Evolutionary conservation across 1,139 yeast genomes (phyloP), one percentile per base, ranked within the genome.

Genomic region (Suhomyces atakaporum): DNA sequence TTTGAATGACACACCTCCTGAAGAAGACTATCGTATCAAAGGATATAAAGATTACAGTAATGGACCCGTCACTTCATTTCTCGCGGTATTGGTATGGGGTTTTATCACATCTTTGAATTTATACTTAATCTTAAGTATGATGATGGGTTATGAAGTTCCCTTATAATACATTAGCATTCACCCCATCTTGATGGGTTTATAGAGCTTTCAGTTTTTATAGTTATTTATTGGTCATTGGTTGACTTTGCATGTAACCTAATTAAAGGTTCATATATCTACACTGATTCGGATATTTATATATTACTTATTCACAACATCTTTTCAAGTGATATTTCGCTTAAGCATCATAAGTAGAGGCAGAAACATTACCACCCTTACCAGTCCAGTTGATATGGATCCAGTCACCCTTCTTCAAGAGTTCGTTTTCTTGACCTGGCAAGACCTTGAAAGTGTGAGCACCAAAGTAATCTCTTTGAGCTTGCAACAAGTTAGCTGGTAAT

Each of bases 391-490:
- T 77, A 75, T 92, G 98, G 69, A 90, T 84, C 76, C 85, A 82
- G 56, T 81, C 72, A 60, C 78, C 94, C 56, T 74, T 80, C 74
- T 92, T 90, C 68, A 85, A 77, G 62, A 70, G 70, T 42, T 73
- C 86, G 60, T 79, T 75, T 56, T 87, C 96, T 58, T 61, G 69
- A 69, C 94, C 95, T 56, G 95, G 95, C 63, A 88, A 76, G 50
- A 92, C 95, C 69, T 81, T 80, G 88, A 92, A 92, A 62, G 98
- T 92, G 81, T 92, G 98, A 52, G 98, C 98, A 73, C 98, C 98
- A 60, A 92, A 92, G 87, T 90, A 92, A 70, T 92, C 98, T 78
- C 98, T 88, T 80, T 92, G 98, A 59, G 97, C 97, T 77, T 92
- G 98, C 67, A 92, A 77, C 73, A 92, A 79, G 84, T 90, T 90